A percentile compares a stretch with the other conserved stretches of the same genome.
Evolutionary conservation across 371 early-diverging fungal species (phyloP).

Genomic region (Syncephalastrum monosporum): DNA sequence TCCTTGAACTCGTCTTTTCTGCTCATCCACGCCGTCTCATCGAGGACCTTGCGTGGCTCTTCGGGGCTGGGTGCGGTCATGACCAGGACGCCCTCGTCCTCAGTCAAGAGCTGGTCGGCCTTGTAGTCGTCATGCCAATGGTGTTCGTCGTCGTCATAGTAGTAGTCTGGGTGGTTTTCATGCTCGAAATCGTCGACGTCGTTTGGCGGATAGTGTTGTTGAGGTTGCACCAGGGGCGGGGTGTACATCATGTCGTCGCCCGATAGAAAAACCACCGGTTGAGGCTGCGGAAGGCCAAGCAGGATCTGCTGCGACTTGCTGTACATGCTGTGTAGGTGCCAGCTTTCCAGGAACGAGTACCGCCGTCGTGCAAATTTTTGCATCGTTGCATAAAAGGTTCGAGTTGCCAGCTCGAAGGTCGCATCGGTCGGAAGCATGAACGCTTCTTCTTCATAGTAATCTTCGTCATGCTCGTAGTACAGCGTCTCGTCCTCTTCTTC

Average conservation of each 20-base stretch:
- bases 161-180: conserved; percentile 15
- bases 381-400: conserved; percentile 47
- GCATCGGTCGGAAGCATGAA: neutral
- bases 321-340: conserved; percentile 48
- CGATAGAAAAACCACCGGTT: conserved; percentile 36
- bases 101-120: neutral
- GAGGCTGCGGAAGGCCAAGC: conserved; percentile 34
- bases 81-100: conserved; percentile 18
- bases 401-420: conserved; percentile 34
- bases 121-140: neutral
- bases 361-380: conserved; percentile 38
- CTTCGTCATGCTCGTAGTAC: conserved; percentile 3
- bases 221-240: conserved; percentile 31
- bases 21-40: conserved; percentile 18
- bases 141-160: conserved; percentile 9
- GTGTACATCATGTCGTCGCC: conserved; percentile 53
- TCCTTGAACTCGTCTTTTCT: conserved; percentile 3
- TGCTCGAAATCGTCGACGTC: conserved; percentile 13
- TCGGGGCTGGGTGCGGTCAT: conserved; percentile 21
- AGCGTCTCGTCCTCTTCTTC: no score
- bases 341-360: conserved; percentile 42
- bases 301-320: conserved; percentile 50
- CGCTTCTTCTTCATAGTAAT: neutral
- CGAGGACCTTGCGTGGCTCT: conserved; percentile 6
- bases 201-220: conserved; percentile 4